These are phyloP conservation scores for Metschnikowia lachancei DNA, from an alignment of 805 yeast genomes.

Conservation along the genomic window DNA sequence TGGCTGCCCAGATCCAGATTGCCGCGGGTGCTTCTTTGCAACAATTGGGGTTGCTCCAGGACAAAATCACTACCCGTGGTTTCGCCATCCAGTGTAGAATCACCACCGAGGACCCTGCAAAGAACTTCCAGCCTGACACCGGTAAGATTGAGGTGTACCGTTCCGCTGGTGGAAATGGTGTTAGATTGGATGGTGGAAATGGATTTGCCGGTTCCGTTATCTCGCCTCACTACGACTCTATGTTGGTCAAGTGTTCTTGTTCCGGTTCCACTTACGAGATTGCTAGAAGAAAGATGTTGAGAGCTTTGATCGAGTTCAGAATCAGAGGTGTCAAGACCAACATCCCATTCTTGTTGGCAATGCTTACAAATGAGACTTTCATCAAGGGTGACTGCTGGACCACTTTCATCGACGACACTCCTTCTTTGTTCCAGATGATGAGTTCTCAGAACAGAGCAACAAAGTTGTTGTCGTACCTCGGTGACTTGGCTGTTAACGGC, in stretches of 20 bases:
- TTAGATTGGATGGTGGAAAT: constrained; percentile 97
- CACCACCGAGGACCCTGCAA: constrained; percentile 96
- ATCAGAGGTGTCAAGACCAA: constrained; percentile 99
- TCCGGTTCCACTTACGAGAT: constrained; percentile 97
- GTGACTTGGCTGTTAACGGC: constrained; percentile 93
- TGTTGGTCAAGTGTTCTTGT: constrained; percentile 96
- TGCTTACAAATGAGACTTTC: constrained; percentile 86
- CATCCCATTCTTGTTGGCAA: constrained; percentile 90
- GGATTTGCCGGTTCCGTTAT: constrained; percentile 96
- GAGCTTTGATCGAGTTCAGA: constrained; percentile 95
- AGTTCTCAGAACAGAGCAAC: constrained; percentile 95
- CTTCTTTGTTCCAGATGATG: constrained; percentile 91
- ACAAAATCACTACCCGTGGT: constrained; percentile 92
- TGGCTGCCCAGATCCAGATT: constrained; percentile 97
- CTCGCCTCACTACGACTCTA: constrained; percentile 95
- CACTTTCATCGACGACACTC: constrained; percentile 97
- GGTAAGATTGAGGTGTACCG: constrained; percentile 98
- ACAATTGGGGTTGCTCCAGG: constrained; percentile 90
- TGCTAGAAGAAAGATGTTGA: constrained; percentile 94
- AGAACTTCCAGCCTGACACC: constrained; percentile 97
- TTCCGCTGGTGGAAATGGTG: constrained; percentile 99
- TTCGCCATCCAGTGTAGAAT: constrained; percentile 99
- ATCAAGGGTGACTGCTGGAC: constrained; percentile 93
- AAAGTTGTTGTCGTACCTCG: constrained; percentile 85
- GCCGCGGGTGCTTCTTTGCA: constrained; percentile 96